Base-by-base conservation (phyloP, 352 stramenopile genomes). In the Globisporangium canariense region DNA sequence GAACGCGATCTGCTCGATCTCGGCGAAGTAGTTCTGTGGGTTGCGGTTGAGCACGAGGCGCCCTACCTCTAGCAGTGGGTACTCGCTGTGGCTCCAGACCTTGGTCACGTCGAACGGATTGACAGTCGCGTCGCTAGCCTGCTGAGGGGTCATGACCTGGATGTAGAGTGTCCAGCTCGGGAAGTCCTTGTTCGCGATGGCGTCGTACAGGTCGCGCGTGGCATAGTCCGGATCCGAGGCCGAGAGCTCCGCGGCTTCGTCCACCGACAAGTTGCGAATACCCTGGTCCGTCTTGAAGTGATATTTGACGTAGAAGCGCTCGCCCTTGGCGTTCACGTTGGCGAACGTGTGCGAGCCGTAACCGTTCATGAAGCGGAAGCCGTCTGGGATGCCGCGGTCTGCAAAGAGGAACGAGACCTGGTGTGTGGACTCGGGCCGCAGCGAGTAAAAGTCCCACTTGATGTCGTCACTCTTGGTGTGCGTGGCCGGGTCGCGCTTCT, bases 71-170 rank as follows among this genome's bases (percentile, higher is more conserved):
- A 81, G 74, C 9, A 97, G 85, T 10, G 93, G 91, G 63, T 91
- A 98, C 9, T 89, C 69, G 8, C 65, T 65, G 68, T 98, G 91
- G n/a, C 88, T 67, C 93, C 91, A 98, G 34, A 97, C 65, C 68
- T 98, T 98, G 65, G 93, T 98, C 52, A 98, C 80, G 62, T 98
- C 93, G 68, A 98, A 98, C 8, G 93, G 91, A 70, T 97, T 93
- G 20, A 94, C 90, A 30, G 69, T 69, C 47, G 71, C 68, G 9
- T 70, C 69, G 6, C 76, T 64, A 0, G 88, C 88, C 57, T 98
- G 66, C 5, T 82, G 69, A 14, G 82, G 74, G 1, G 80, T 94
- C 91, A 98, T 98, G 9, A 97, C 83, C 72, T 98, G 93, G 18
- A 98, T 79, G 66, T 96, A 97, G 58, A 96, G 62, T 3, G 88